Percentiles rank a stretch among this genome's conserved stretches.
phyloP scores from a whole-genome alignment of 331 rosid genomes.

The Malus hybrid region DNA sequence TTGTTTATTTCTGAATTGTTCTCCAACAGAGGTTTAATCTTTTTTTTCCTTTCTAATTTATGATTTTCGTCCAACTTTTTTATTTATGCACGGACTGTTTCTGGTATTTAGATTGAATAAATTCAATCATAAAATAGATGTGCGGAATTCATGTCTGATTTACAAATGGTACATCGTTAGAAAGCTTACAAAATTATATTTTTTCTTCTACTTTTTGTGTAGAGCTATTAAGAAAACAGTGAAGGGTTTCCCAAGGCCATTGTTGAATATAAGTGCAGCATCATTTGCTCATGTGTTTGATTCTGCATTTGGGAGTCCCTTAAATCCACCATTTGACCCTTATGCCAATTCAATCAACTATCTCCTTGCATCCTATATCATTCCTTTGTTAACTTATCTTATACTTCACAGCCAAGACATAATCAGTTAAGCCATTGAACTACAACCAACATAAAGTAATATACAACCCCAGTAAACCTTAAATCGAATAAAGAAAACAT shows the following conservation, averaged over 20 bases:
- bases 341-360: slow-evolving; percentile 51
- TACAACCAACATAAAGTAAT: no score
- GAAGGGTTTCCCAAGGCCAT: no score
- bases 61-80: not conserved
- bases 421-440: no score
- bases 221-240: slow-evolving; percentile 20
- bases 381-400: slow-evolving; percentile 30
- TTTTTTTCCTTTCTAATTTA: not conserved
- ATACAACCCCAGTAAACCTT: no score
- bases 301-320: slow-evolving; percentile 37
- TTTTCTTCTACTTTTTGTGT: not conserved
- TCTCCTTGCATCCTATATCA: slow-evolving; percentile 54
- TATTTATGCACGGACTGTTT: not conserved
- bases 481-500: no score
- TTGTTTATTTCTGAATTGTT: no score
- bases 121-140: no score
- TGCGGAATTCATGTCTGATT: no score
- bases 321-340: slow-evolving; percentile 35
- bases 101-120: no score
- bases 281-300: slow-evolving; percentile 44
- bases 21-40: slow-evolving; percentile 26
- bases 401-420: no score
- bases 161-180: no score
- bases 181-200: not conserved
- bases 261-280: slow-evolving; percentile 23